A percentile compares a stretch with the other conserved stretches of the same genome.
These are phyloP conservation scores for Rhododendron ovatum DNA, from an alignment of 148 eudicot genomes.

Conservation along the genomic window DNA sequence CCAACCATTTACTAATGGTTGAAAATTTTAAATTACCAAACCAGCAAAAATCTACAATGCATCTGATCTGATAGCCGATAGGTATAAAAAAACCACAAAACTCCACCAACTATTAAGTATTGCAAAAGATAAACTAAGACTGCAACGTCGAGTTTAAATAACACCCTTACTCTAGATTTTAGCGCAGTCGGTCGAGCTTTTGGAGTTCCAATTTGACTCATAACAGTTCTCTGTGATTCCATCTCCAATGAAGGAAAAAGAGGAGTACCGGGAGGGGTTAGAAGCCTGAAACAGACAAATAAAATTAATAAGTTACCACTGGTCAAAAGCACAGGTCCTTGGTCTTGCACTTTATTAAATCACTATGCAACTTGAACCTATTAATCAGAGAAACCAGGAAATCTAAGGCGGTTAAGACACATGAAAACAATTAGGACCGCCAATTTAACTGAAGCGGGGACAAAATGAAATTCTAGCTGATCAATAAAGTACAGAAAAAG, in stretches of 20 bases:
- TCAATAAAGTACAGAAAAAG: background rate
- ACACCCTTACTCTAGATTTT: slow-evolving; percentile 65
- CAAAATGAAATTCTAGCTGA: background rate
- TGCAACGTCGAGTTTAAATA: background rate
- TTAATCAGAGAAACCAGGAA: slow-evolving; percentile 3
- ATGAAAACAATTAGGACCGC: background rate
- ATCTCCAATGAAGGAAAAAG: slow-evolving; percentile 61
- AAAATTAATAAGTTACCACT: background rate
- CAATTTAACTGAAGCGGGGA: background rate
- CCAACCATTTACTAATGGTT: background rate
- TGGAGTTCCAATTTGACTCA: slow-evolving; percentile 47
- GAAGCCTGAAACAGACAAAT: slow-evolving; percentile 55
- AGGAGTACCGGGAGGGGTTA: slow-evolving; percentile 76
- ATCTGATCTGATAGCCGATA: background rate
- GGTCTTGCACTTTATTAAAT: background rate
- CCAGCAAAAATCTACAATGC: background rate
- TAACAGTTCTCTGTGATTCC: slow-evolving; percentile 43
- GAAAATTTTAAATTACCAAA: background rate
- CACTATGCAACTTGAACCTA: background rate
- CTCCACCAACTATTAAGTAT: slow-evolving; percentile 4
- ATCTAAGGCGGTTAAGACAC: background rate
- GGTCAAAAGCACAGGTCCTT: background rate
- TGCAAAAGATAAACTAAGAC: background rate
- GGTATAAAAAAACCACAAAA: background rate
- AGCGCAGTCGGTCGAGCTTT: slow-evolving; percentile 49